These are phyloP conservation scores for Colletotrichum plurivorum DNA, from an alignment of 2,329 filamentous ascomycete genomes.

Conservation along the genomic window DNA sequence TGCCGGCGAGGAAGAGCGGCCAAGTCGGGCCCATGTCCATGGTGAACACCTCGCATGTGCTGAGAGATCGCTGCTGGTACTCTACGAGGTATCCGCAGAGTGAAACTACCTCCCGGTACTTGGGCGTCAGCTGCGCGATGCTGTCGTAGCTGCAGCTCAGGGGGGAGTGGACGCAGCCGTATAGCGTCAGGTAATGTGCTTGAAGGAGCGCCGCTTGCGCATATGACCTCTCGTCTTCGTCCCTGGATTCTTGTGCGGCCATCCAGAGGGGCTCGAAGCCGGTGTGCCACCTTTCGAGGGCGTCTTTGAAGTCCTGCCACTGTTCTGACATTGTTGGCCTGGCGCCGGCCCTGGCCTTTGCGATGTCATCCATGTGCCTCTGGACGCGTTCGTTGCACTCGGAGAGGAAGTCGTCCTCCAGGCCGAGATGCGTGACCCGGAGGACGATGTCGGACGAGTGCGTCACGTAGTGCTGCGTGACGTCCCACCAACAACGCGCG, in stretches of 20 bases:
- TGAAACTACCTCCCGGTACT: conserved; percentile 46
- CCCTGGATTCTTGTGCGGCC: conserved; percentile 24
- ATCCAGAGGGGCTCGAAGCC: conserved; percentile 45
- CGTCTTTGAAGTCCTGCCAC: conserved; percentile 26
- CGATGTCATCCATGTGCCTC: conserved; percentile 18
- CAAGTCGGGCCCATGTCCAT: conserved; percentile 48
- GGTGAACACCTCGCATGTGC: conserved; percentile 44
- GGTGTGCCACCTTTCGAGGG: conserved; percentile 22
- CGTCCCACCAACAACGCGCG: conserved; percentile 48
- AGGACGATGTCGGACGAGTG: conserved; percentile 44
- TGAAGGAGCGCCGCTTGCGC: conserved; percentile 44
- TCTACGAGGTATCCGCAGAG: conserved; percentile 44
- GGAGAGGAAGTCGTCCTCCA: conserved; percentile 18
- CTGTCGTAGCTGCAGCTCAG: conserved; percentile 44
- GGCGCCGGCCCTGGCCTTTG: conserved; percentile 18
- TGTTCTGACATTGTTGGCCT: conserved; percentile 31
- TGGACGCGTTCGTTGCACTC: conserved; percentile 19
- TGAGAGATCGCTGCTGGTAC: conserved; percentile 31
- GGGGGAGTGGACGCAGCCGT: conserved; percentile 42
- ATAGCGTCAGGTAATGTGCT: conserved; percentile 46
- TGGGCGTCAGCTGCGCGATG: conserved; percentile 44
- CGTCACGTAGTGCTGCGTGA: conserved; percentile 46
- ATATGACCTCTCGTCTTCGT: conserved; percentile 43
- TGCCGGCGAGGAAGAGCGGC: conserved; percentile 45
- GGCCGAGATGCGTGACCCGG: conserved; percentile 37